Percentiles rank a stretch among this genome's conserved stretches.
phyloP scores from a whole-genome alignment of 2,329 filamentous ascomycete genomes.

The Monilinia fructicola region DNA sequence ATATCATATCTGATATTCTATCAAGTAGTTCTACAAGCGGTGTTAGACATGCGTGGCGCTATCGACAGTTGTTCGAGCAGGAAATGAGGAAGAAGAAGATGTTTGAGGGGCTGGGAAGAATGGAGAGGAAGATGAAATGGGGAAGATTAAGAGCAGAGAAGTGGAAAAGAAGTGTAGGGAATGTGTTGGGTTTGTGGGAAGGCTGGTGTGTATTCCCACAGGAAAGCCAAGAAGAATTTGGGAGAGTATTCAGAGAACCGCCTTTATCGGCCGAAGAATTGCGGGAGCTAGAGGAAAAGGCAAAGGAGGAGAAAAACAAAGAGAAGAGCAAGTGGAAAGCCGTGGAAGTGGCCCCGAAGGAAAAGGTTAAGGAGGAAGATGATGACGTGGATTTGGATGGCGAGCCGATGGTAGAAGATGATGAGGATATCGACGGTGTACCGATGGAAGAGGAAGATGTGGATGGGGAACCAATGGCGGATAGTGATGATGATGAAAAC shows the following conservation, averaged over 20 bases:
- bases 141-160: constrained; percentile 65
- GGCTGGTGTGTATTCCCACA: constrained; percentile 72
- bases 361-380: constrained; percentile 54
- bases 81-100: constrained; percentile 58
- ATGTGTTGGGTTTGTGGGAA: constrained; percentile 60
- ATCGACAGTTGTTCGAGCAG: constrained; percentile 63
- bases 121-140: constrained; percentile 65
- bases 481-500: constrained; percentile 41
- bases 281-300: constrained; percentile 39
- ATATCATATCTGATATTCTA: constrained; percentile 70
- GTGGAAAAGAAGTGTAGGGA: constrained; percentile 60
- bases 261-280: constrained; percentile 51
- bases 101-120: constrained; percentile 62
- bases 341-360: constrained; percentile 42
- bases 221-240: constrained; percentile 70
- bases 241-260: constrained; percentile 68
- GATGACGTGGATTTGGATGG: constrained; percentile 47
- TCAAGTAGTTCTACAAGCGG: constrained; percentile 62
- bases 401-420: constrained; percentile 44
- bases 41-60: constrained; percentile 67
- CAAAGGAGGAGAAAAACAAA: constrained; percentile 38
- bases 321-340: constrained; percentile 41
- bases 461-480: constrained; percentile 57
- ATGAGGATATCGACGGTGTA: constrained; percentile 43
- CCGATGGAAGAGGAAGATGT: constrained; percentile 48